These are phyloP conservation scores for Globisporangium sylvaticum DNA, from an alignment of 352 stramenopile genomes.

Conservation along the genomic window DNA sequence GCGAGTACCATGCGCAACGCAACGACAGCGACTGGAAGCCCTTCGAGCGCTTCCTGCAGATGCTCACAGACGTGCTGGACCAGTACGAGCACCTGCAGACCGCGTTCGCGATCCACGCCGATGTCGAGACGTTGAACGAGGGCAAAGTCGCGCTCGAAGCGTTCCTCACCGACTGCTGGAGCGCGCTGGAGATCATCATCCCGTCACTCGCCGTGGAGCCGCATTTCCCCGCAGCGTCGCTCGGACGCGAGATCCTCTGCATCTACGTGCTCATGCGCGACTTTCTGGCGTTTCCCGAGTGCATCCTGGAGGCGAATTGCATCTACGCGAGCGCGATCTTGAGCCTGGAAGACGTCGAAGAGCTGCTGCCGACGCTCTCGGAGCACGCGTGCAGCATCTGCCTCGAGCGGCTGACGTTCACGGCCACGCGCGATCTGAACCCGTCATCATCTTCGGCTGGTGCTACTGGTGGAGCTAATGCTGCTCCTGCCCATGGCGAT, in stretches of 20 bases:
- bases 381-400: constrained; percentile 58
- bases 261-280: constrained; percentile 54
- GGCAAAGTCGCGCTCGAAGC: constrained; percentile 34
- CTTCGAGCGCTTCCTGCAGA: constrained; percentile 41
- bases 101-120: constrained; percentile 40
- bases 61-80: constrained; percentile 32
- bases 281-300: constrained; percentile 45
- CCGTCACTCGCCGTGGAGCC: constrained; percentile 42
- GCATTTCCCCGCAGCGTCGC: constrained; percentile 25
- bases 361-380: constrained; percentile 25
- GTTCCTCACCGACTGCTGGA: constrained; percentile 49
- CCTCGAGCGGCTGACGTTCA: constrained; percentile 31
- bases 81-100: constrained; percentile 34
- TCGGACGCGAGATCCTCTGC: constrained; percentile 33
- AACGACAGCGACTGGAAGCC: constrained; percentile 38
- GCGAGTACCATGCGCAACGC: constrained; percentile 13
- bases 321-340: constrained; percentile 55
- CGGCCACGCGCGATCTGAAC: constrained; percentile 20
- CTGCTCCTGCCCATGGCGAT: no score
- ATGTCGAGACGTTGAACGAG: constrained; percentile 30
- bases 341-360: constrained; percentile 50
- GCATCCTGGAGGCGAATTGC: constrained; percentile 44
- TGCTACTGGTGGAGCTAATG: neutral
- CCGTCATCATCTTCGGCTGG: neutral
- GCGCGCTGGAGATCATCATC: constrained; percentile 37